phyloP scores from a whole-genome alignment of 2,329 filamentous ascomycete species.

The Alternaria novae-zelandiae region DNA sequence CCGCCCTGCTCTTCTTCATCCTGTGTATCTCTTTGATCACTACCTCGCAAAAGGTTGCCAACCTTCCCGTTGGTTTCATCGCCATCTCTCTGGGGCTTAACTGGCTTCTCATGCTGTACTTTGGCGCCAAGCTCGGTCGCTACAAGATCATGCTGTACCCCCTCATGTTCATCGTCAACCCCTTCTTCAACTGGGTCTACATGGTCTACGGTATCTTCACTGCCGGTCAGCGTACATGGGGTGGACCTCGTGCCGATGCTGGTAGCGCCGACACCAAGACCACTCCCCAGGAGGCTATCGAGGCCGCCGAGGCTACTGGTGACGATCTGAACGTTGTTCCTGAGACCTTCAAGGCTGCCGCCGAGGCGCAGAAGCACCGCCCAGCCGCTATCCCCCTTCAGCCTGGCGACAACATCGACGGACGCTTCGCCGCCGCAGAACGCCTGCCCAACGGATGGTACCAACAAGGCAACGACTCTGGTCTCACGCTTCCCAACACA shows the following conservation, averaged over 20 bases:
- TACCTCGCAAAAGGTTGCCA: constrained; percentile 76
- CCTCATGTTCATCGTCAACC: constrained; percentile 92
- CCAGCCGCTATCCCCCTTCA: constrained; percentile 67
- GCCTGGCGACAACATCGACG: constrained; percentile 77
- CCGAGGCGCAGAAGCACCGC: constrained; percentile 59
- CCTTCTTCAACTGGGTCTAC: constrained; percentile 98
- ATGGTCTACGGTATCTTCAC: constrained; percentile 98
- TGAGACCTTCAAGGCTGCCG: constrained; percentile 73
- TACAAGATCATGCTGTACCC: constrained; percentile 97
- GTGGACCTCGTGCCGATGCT: constrained; percentile 88
- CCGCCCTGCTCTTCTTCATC: constrained; percentile 91
- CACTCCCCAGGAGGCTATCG: constrained; percentile 82
- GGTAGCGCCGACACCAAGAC: constrained; percentile 77
- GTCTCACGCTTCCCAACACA: constrained; percentile 61
- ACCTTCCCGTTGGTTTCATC: constrained; percentile 92
- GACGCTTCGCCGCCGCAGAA: constrained; percentile 76
- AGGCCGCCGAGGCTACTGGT: constrained; percentile 76
- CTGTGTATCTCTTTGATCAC: constrained; percentile 86
- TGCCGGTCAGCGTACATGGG: constrained; percentile 93
- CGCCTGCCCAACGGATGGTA: constrained; percentile 73
- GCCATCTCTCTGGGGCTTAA: constrained; percentile 90
- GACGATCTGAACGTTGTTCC: constrained; percentile 91
- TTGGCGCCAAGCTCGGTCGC: constrained; percentile 82
- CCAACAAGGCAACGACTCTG: constrained; percentile 71
- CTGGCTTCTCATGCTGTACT: constrained; percentile 95